Evolutionary conservation across 352 stramenopile species (phyloP).

Genomic region (Phytophthora idaei): DNA sequence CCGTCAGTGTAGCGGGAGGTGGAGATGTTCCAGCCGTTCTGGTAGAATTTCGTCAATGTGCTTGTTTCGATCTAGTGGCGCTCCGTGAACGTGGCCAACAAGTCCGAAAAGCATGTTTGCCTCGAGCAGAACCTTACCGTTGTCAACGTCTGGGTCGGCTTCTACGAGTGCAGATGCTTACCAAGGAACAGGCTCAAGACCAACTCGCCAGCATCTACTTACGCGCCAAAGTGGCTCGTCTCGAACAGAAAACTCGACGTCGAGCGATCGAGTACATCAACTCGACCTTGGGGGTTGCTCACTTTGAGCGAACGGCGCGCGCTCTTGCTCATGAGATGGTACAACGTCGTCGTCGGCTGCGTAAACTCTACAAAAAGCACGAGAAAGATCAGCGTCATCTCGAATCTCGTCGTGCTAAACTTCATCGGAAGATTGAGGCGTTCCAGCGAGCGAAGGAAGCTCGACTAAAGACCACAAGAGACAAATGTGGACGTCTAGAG

Average conservation of each 20-base stretch:
- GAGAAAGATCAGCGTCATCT: constrained; percentile 34
- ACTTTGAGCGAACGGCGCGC: constrained; percentile 56
- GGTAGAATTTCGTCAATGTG: constrained; percentile 52
- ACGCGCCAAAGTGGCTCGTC: constrained; percentile 49
- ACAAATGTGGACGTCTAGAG: constrained; percentile 33
- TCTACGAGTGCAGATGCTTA: constrained; percentile 68
- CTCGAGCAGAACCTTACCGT: constrained; percentile 40
- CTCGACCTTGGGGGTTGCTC: constrained; percentile 46
- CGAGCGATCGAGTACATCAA: constrained; percentile 72
- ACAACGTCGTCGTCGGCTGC: constrained; percentile 41
- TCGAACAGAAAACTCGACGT: constrained; percentile 55
- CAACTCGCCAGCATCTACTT: constrained; percentile 67
- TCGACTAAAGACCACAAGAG: constrained; percentile 34
- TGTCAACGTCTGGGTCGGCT: constrained; percentile 57
- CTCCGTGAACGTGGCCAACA: constrained; percentile 28
- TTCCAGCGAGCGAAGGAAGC: constrained; percentile 45
- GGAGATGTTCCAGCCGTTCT: constrained; percentile 17
- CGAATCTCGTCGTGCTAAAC: constrained; percentile 36
- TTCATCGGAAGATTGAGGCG: constrained; percentile 44
- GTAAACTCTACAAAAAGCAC: constrained; percentile 45
- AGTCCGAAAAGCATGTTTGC: constrained; percentile 55
- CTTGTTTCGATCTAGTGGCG: constrained; percentile 51
- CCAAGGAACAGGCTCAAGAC: constrained; percentile 65
- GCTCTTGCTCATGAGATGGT: constrained; percentile 32
- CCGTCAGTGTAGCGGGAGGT: constrained; percentile 29